Conservation (phyloP, 1,284 basidiomycete species). For the Stygiomarasmius scandens region DNA sequence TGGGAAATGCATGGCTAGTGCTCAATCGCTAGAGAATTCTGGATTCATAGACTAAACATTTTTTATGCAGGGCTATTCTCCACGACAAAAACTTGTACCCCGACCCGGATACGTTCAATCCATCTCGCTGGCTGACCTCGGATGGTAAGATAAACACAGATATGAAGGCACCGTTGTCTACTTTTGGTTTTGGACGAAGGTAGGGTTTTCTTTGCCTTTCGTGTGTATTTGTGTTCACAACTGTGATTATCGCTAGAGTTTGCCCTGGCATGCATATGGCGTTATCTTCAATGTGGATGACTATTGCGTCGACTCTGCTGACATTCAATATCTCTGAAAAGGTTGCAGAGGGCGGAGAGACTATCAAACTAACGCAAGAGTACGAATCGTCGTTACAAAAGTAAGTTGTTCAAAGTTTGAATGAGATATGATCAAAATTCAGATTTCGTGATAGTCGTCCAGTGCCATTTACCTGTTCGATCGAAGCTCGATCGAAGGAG, state of each 20-base stretch:
- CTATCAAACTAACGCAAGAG: not conserved
- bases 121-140: not conserved
- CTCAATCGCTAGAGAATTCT: too few relatives aligned
- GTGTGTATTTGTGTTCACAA: too few relatives aligned
- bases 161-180: not conserved
- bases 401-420: not conserved
- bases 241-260: too few relatives aligned
- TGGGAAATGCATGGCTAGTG: slow-evolving; percentile 5
- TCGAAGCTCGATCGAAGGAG: too few relatives aligned
- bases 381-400: slow-evolving; percentile 2
- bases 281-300: not conserved
- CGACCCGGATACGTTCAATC: not conserved
- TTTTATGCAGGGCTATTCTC: slow-evolving; percentile 6
- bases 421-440: too few relatives aligned
- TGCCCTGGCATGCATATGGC: slow-evolving; percentile 10
- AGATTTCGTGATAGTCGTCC: not conserved
- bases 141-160: not conserved
- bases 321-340: not conserved
- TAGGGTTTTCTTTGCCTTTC: too few relatives aligned
- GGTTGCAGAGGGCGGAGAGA: not conserved
- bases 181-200: slow-evolving; percentile 1
- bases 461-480: not conserved
- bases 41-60: not conserved
- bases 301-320: slow-evolving; percentile 1
- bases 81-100: slow-evolving; percentile 8